Percentiles rank a stretch among this genome's conserved stretches.
Conservation (phyloP, 2,329 filamentous ascomycete genomes). For the Lasiodiplodia gonubiensis region DNA sequence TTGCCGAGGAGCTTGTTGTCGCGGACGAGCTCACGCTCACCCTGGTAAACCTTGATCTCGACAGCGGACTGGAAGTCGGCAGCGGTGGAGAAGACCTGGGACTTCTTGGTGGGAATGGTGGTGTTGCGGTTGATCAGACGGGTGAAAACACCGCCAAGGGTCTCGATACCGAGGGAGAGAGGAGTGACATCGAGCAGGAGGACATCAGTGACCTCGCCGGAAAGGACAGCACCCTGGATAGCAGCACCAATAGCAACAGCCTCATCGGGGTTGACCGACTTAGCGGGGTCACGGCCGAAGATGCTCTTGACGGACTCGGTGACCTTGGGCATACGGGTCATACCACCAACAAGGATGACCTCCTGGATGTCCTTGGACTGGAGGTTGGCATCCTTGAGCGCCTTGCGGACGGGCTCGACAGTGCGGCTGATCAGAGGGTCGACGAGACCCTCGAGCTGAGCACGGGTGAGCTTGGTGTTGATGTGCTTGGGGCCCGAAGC, state of each 20-base stretch:
- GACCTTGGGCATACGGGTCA: constrained; percentile 99
- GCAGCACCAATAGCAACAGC: constrained; percentile 97
- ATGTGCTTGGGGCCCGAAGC: constrained; percentile 97
- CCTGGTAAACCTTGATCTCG: constrained; percentile 99
- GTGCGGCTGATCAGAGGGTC: constrained; percentile 87
- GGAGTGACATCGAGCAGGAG: constrained; percentile 95
- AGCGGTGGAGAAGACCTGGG: constrained; percentile 95
- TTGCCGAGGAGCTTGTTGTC: constrained; percentile 99
- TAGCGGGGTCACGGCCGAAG: constrained; percentile 94
- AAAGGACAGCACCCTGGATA: constrained; percentile 94
- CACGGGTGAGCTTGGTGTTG: constrained; percentile 89
- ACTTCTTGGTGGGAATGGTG: constrained; percentile 99
- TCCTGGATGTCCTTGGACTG: constrained; percentile 95
- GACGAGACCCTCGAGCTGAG: constrained; percentile 92
- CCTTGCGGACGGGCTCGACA: constrained; percentile 92
- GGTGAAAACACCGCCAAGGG: constrained; percentile 95
- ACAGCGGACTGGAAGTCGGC: constrained; percentile 98
- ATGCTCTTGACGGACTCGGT: constrained; percentile 94
- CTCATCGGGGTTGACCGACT: constrained; percentile 98
- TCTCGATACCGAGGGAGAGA: constrained; percentile 97
- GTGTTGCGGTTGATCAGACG: constrained; percentile 99
- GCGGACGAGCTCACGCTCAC: constrained; percentile 97
- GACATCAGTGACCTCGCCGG: constrained; percentile 95
- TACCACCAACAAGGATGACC: constrained; percentile 96
- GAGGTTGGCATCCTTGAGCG: constrained; percentile 91